Evolutionary conservation across 306 rosid species (phyloP), one percentile per base, ranked within the genome.

Genomic region (Herpetospermum pedunculosum): DNA sequence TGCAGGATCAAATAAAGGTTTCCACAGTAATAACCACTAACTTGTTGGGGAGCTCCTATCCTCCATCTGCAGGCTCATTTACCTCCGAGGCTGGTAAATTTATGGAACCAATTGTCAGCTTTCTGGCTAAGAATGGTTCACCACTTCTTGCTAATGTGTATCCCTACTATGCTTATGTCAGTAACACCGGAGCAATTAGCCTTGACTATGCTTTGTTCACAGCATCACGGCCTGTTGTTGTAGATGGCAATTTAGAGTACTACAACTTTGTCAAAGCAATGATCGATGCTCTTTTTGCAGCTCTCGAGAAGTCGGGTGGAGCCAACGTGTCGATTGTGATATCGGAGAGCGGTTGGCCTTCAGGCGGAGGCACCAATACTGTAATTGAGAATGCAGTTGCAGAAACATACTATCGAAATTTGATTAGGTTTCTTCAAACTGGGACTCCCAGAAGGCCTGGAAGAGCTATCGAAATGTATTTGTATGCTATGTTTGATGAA

Each of bases 301-400:
- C 97, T 25, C 81, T 87, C 32, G 90, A 84, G 79, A 87, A 83
- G 29, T 25, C 57, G 0, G 85, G 84, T 0, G 90, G 75, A 2
- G 19, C 83, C 3, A 54, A 67, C 15, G 4, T 87, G 81, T 14
- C 52, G 18, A 55, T 86, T 1, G 88, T 90, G 19, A 87, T 87
- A 19, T 82, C 90, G 0, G 92, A 90, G 78, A 90, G 81, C 15
- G 92, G 97, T 9, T 90, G 94, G 94, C 94, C 92, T 15, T 87
- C 89, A 0, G 59, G 6, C 5, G 92, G 90, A 25, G 77, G 82
- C 49, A 11, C 1, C 23, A 83, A 74, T 0, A 87, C 92, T 2
- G 50, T 76, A 4, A 0, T 5, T 4, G 59, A 76, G 0, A 88
- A 83, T 72, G 41, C 1, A 7, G 41, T 38, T 2, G 92, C 90